Evolutionary conservation across 2,329 filamentous ascomycete species (phyloP), one percentile per base, ranked within the genome.

Genomic region (Penicillium sp.): DNA sequence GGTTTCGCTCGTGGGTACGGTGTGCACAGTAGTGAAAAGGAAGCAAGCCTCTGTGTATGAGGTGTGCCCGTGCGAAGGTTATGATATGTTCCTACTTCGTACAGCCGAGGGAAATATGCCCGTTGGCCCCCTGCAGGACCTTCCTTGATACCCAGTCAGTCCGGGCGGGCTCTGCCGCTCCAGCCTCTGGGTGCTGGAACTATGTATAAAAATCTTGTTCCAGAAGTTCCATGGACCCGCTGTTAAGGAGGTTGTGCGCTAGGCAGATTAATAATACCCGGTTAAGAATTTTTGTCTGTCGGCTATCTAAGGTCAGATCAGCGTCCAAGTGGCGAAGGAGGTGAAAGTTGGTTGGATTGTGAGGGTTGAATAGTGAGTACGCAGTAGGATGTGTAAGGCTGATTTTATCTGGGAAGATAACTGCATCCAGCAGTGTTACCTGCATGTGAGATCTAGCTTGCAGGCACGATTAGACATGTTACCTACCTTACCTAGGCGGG

Each of bases 1-100:
- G 9, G 13, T 22, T 38, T 16, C 9, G 6, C 33, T 36, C 33
- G 5, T 14, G 42, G n/a, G 31, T 7, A 50, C 41, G 41, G 40
- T 52, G 41, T 42, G 38, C 29, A 3, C 19, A n/a, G n/a, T n/a
- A n/a, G 19, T 22, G 5, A 35, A 49, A 49, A 41, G 33, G 27
- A 29, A 34, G 19, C 30, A 29, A 34, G 19, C 30, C 25, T 5
- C 22, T 25, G 22, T 19, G 28, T 31, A 28, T 31, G 41, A 3
- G 22, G 22, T 30, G 38, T 40, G 42, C 43, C 51, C 45, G 51
- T 53, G 51, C 40, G 41, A 52, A 55, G 52, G 50, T 50, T 53
- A n/a, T n/a, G n/a, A n/a, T 22, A 55, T 47, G 52, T 50, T 45
- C 49, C 51, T 53, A 46, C 40, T 50, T 45, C 49, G 48, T 53